phyloP scores from a whole-genome alignment of 2,329 filamentous ascomycete genomes.

The Chaetomiaceae sp. region DNA sequence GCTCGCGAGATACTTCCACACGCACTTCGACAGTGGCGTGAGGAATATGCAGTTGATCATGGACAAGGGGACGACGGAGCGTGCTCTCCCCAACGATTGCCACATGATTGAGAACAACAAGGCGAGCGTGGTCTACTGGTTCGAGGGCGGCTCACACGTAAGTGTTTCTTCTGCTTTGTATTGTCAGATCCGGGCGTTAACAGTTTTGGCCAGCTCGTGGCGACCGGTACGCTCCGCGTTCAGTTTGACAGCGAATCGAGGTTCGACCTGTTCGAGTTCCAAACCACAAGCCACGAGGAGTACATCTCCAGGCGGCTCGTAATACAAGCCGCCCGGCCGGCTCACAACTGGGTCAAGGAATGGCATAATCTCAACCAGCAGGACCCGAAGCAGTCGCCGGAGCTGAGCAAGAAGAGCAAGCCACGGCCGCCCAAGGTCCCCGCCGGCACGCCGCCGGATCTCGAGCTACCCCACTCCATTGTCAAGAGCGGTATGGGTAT shows the following conservation, averaged over 20 bases:
- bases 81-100: constrained; percentile 53
- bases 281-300: constrained; percentile 71
- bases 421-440: constrained; percentile 54
- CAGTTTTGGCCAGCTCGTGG: constrained; percentile 55
- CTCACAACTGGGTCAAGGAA: constrained; percentile 60
- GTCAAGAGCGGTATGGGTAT: constrained; percentile 53
- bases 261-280: constrained; percentile 80
- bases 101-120: constrained; percentile 70
- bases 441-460: constrained; percentile 51
- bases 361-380: constrained; percentile 54
- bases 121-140: constrained; percentile 84
- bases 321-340: constrained; percentile 54
- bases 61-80: constrained; percentile 57
- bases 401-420: constrained; percentile 63
- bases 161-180: constrained; percentile 29
- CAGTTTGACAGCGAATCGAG: constrained; percentile 74
- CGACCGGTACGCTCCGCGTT: constrained; percentile 68
- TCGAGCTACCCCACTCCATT: constrained; percentile 53
- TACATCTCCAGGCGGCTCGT: constrained; percentile 67
- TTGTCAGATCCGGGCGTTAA: constrained; percentile 23
- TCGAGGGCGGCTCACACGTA: constrained; percentile 76
- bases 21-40: constrained; percentile 81
- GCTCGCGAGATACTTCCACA: constrained; percentile 82
- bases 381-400: constrained; percentile 54
- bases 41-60: constrained; percentile 80